Evolutionary conservation across 1,139 yeast species (phyloP).

Genomic region (Meyerozyma smithsonii): DNA sequence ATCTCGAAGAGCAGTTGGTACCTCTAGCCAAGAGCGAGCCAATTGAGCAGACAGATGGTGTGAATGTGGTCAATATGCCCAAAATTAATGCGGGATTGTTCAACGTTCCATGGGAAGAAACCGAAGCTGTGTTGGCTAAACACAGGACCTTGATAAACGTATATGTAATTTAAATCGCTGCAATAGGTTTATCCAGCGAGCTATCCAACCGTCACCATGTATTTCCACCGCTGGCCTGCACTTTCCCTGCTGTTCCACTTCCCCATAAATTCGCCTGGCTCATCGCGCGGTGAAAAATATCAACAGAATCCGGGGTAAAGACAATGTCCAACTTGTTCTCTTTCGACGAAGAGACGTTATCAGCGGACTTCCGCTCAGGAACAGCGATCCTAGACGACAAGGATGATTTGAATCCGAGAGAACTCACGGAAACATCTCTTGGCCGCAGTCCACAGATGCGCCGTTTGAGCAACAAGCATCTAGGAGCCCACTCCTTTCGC

Average conservation of each 20-base stretch:
- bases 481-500: slow-evolving; percentile 2
- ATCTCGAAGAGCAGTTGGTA: slow-evolving; percentile 37
- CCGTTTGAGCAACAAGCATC: not conserved
- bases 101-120: slow-evolving; percentile 70
- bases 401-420: slow-evolving; percentile 4
- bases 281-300: slow-evolving; percentile 2
- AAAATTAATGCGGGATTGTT: slow-evolving; percentile 77
- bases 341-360: slow-evolving; percentile 20
- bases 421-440: slow-evolving; percentile 4
- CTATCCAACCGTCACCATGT: no score
- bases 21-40: slow-evolving; percentile 10
- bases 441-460: not conserved
- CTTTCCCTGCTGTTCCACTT: not conserved
- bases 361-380: slow-evolving; percentile 7
- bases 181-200: no score
- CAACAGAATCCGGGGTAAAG: slow-evolving; percentile 1
- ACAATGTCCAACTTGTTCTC: slow-evolving; percentile 11
- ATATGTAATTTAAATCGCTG: slow-evolving; percentile 30
- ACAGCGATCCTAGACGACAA: slow-evolving; percentile 5
- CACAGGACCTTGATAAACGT: slow-evolving; percentile 29
- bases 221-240: not conserved
- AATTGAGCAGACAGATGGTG: slow-evolving; percentile 9
- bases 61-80: slow-evolving; percentile 54
- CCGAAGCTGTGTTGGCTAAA: slow-evolving; percentile 46
- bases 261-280: not conserved